Percentiles rank a stretch among this genome's conserved stretches.
Conservation (phyloP, 352 stramenopile species). For the Globisporangium radiosum region DNA sequence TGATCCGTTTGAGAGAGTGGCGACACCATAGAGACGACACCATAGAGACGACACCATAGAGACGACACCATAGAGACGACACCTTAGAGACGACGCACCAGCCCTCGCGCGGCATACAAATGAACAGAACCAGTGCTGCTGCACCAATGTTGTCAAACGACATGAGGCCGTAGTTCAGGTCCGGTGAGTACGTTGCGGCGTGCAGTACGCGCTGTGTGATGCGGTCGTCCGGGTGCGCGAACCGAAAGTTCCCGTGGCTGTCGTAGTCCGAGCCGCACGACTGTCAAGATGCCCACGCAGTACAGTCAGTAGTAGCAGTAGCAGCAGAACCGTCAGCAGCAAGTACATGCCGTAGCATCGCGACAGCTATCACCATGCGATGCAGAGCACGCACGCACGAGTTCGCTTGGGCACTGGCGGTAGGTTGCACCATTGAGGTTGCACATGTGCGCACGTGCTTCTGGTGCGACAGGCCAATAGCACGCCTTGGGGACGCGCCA, state of each 20-base stretch:
- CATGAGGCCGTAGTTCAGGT: constrained; percentile 82
- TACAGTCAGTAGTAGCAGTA: too few relatives aligned
- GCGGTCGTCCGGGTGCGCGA: constrained; percentile 32
- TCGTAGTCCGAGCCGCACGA: constrained; percentile 65
- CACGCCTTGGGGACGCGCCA: constrained; percentile 60
- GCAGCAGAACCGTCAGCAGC: too few relatives aligned
- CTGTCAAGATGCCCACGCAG: constrained; percentile 1
- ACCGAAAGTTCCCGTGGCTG: constrained; percentile 50
- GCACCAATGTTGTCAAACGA: constrained; percentile 86
- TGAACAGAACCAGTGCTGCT: constrained; percentile 84
- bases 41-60: background rate
- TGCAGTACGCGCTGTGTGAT: constrained; percentile 33
- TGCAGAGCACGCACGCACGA: constrained; percentile 14
- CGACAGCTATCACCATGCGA: background rate
- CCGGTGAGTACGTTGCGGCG: constrained; percentile 43
- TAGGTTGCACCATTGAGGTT: constrained; percentile 32
- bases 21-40: too few relatives aligned
- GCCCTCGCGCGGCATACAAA: constrained; percentile 88
- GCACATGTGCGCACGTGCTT: constrained; percentile 45
- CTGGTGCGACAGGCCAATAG: constrained; percentile 85
- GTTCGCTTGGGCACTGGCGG: constrained; percentile 31
- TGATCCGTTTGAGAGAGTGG: too few relatives aligned
- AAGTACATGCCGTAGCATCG: too few relatives aligned
- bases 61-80: constrained; percentile 6
- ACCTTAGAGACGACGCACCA: constrained; percentile 38